Base-by-base conservation (phyloP, 1,284 basidiomycete genomes). In the Thecaphora thlaspeos region DNA sequence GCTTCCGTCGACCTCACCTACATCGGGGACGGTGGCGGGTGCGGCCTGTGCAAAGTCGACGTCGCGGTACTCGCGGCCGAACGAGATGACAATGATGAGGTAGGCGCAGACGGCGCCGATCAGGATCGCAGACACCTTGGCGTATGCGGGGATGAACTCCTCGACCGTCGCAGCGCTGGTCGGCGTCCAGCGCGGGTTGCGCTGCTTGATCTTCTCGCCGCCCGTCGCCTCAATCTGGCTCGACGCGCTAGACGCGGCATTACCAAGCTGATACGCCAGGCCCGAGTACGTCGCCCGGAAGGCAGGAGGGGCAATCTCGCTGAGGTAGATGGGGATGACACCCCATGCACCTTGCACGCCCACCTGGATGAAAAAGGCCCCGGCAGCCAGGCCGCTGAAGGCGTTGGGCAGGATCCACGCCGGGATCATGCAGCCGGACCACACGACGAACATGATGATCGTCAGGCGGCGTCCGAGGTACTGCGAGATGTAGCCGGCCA, bases 231-330 rank as follows among this genome's bases (percentile, higher is more conserved):
- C 92, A 68, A 97, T 94, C 77, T 95, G 91, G 0, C 90, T 85
- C 4, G 89, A 88, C 0, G 90, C 89, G 0, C 87, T 85, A 0
- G 88, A 90, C 9, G 93, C 85, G 88, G 94, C 94, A 69, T 79
- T 81, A 52, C 79, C 79, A 37, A 78, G 63, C 53, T 95, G 92
- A 80, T 94, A 97, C 0, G 89, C 87, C 0, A 94, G 84, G 63
- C 93, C 93, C 19, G 88, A 88, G 83, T 94, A 96, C 0, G 90
- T 89, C 9, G 91, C 90, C 48, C 93, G 84, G 84, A 95, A 97
- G 0, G 90, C 91, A 0, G 91, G 87, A 0, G 92, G 91, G 0
- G 89, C 88, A 79, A 93, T 86, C 79, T 97, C 94, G 3, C 87
- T 84, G n/a, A 95, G 82, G 76, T 88, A 87, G 70, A 91, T 89